These are phyloP conservation scores for Cenococcum geophilum DNA, from an alignment of 495 filamentous ascomycete genomes.

Conservation along the genomic window DNA sequence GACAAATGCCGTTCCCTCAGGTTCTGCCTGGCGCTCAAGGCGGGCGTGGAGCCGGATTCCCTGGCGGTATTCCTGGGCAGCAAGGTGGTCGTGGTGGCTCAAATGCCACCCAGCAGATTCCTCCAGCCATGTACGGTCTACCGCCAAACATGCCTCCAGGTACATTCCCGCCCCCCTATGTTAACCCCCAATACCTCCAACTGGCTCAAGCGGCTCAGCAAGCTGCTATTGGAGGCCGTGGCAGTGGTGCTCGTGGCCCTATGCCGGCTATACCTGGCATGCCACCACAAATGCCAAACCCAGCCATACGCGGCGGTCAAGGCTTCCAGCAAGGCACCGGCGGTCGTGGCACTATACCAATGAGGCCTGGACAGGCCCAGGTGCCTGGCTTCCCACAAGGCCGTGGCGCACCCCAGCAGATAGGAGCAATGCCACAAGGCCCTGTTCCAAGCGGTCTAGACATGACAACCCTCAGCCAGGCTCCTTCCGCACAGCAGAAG, in stretches of 20 bases:
- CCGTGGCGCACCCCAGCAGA: slow-evolving; percentile 38
- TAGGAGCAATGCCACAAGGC: slow-evolving; percentile 38
- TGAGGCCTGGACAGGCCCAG: slow-evolving; percentile 25
- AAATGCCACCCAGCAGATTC: slow-evolving; percentile 64
- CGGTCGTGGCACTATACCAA: slow-evolving; percentile 21
- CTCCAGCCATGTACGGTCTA: slow-evolving; percentile 64
- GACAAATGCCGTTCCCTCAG: slow-evolving; percentile 74
- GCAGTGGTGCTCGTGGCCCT: slow-evolving; percentile 64
- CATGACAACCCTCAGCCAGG: slow-evolving; percentile 46
- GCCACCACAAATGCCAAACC: slow-evolving; percentile 56
- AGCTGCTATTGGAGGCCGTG: slow-evolving; percentile 60
- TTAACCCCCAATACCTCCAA: slow-evolving; percentile 38
- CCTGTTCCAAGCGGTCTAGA: slow-evolving; percentile 40
- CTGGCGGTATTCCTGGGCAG: slow-evolving; percentile 67
- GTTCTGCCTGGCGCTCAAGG: slow-evolving; percentile 74
- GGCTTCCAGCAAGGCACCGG: slow-evolving; percentile 19
- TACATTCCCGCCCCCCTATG: slow-evolving; percentile 38
- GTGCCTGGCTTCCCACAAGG: slow-evolving; percentile 46
- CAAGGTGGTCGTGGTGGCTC: slow-evolving; percentile 78
- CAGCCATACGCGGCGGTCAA: slow-evolving; percentile 56
- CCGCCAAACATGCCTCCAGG: slow-evolving; percentile 65
- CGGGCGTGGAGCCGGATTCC: slow-evolving; percentile 77
- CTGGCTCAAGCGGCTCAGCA: slow-evolving; percentile 49
- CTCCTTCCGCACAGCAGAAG: slow-evolving; percentile 75
- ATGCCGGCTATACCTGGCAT: slow-evolving; percentile 64